Base-by-base conservation (phyloP, 2,329 filamentous ascomycete genomes). In the Botrytis squamosa region DNA sequence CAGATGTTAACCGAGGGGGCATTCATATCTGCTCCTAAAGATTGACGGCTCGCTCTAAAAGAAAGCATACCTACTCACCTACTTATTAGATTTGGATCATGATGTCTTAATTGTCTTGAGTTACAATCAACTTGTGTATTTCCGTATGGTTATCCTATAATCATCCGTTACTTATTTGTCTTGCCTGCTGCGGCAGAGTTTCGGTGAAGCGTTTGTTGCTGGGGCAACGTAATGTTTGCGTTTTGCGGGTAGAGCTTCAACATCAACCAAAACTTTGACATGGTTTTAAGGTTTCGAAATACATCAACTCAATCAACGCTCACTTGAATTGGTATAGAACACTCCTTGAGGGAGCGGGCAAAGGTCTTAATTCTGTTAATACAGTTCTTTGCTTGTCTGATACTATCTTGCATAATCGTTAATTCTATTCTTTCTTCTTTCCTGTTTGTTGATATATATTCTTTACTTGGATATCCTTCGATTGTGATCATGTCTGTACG, bases 401-500 rank as follows among this genome's bases (percentile, higher is more conserved):
- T 68, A 29, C 18, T 33, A 33, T 33, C 20, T 55, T 25, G n/a
- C 33, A 49, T 65, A 66, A 66, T 66, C 57, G 33, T 44, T 57
- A 65, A 66, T 71, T 55, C 42, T n/a, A 55, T 66, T 65, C 18
- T 20, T 38, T n/a, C 46, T 36, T 44, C n/a, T 65, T 36, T 22
- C 25, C 33, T 33, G 25, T 29, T 65, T 67, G 25, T 44, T 59
- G n/a, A 57, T 29, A 64, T 42, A 38, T 57, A 42, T 57, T 57
- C n/a, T 57, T 71, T 57, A 25, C 49, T 71, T 70, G 42, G 9
- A 60, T n/a, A n/a, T 65, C 44, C n/a, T 57, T 57, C 16, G 36
- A 52, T 66, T 38, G 52, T 71, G 64, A 75, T 70, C 52, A 79
- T 79, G 78, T 77, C 75, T 76, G 78, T 79, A 66, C 74, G 78